phyloP scores from a whole-genome alignment of 192 early-diverging fungal species.

The Jimgerdemannia flammicorona region DNA sequence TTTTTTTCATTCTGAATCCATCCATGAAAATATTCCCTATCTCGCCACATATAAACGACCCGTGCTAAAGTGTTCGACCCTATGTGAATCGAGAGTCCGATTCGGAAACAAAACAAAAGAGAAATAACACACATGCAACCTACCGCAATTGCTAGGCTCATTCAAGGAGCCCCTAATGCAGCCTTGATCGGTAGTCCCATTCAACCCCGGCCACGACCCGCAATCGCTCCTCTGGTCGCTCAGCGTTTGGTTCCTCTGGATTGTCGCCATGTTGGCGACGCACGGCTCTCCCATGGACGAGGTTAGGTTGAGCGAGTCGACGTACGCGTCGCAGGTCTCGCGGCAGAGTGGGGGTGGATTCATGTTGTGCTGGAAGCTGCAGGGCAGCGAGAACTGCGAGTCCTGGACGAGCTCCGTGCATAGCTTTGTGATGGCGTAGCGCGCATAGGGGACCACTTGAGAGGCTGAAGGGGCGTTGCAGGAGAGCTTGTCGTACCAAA shows the following conservation, averaged over 20 bases:
- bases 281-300: too few relatives aligned
- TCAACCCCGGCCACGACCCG: constrained; percentile 23
- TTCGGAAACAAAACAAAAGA: not conserved
- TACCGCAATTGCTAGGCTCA: constrained; percentile 34
- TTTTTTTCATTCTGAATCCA: too few relatives aligned
- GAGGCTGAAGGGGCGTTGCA: constrained; percentile 9
- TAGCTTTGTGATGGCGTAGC: constrained; percentile 22
- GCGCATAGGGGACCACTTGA: constrained; percentile 31
- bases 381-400: constrained; percentile 24
- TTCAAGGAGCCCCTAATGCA: constrained; percentile 29
- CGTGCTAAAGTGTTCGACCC: too few relatives aligned
- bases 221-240: constrained; percentile 11
- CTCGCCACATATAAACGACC: constrained; percentile 6
- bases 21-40: constrained; percentile 6
- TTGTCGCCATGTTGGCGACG: constrained; percentile 10
- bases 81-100: too few relatives aligned
- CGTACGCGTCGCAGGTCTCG: constrained; percentile 22
- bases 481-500: constrained; percentile 16
- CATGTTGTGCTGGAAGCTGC: constrained; percentile 18
- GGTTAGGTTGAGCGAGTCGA: constrained; percentile 14
- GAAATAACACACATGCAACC: not conserved
- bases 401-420: constrained; percentile 26
- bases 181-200: constrained; percentile 15
- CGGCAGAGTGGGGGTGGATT: constrained; percentile 27
- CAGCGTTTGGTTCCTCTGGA: constrained; percentile 5